Conservation (phyloP, 169 alveolate genomes). For the Eimeria acervulina region DNA sequence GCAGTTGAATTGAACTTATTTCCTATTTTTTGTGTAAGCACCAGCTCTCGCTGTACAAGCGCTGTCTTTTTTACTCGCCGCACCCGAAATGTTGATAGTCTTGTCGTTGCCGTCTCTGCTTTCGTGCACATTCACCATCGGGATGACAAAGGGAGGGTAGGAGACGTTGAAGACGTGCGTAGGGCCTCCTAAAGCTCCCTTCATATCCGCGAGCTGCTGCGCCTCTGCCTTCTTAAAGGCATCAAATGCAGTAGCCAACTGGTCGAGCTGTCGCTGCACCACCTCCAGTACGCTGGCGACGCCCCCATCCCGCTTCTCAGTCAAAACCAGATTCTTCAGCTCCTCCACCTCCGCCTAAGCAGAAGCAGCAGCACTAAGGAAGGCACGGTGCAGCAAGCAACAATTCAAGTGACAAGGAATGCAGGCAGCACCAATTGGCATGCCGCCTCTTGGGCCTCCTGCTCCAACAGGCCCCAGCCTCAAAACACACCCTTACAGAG, state of each 20-base stretch:
- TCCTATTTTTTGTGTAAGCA: no score
- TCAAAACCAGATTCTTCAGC: neutral
- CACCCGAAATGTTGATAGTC: conserved; percentile 62
- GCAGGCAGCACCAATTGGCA: neutral
- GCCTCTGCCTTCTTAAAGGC: conserved; percentile 66
- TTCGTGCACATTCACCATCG: conserved; percentile 63
- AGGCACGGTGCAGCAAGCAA: neutral
- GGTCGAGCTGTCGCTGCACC: conserved; percentile 53
- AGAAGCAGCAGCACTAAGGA: neutral
- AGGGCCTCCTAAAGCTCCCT: conserved; percentile 50
- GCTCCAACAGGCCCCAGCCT: neutral
- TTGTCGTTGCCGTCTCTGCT: conserved; percentile 60
- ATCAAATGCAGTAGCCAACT: conserved; percentile 17
- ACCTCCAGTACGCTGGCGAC: conserved; percentile 41
- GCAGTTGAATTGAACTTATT: no score
- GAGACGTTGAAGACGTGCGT: conserved; percentile 62
- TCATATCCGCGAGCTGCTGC: conserved; percentile 40
- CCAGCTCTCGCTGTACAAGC: no score
- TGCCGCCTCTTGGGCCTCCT: neutral
- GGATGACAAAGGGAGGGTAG: conserved; percentile 61
- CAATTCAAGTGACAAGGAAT: neutral
- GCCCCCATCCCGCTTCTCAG: conserved; percentile 24
- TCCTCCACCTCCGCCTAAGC: conserved; percentile 57
- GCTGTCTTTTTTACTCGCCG: neutral
- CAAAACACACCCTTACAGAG: neutral